phyloP scores from a whole-genome alignment of 2,329 filamentous ascomycete species.

The Pseudogymnoascus sp. region DNA sequence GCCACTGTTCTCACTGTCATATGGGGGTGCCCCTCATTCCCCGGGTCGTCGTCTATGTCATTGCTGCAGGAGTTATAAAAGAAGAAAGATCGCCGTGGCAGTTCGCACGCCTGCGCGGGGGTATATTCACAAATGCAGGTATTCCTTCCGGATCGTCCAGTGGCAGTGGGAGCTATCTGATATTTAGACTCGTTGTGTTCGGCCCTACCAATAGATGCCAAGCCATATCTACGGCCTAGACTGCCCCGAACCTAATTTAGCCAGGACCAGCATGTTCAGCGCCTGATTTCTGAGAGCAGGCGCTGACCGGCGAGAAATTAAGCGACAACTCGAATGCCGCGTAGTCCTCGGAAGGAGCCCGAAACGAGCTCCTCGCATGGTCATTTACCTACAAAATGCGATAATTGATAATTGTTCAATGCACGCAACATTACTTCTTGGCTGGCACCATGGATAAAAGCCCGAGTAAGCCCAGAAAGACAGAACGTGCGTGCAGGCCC shows the following conservation, averaged over 20 bases:
- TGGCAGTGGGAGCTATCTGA: not conserved
- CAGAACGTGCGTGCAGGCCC: not conserved
- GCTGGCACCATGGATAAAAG: not conserved
- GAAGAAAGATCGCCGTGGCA: not conserved
- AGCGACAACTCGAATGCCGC: not conserved
- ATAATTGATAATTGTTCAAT: not conserved
- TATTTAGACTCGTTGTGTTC: slow-evolving; percentile 6
- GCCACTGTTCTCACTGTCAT: not conserved
- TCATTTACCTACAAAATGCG: not conserved
- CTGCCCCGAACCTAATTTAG: not conserved
- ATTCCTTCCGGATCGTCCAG: not conserved
- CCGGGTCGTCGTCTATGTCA: not conserved
- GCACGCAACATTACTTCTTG: not conserved
- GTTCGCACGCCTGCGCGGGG: not conserved
- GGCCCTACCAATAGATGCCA: not conserved
- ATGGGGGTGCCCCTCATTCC: not conserved
- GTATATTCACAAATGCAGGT: slow-evolving; percentile 1
- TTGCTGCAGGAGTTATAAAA: not conserved
- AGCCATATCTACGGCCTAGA: not conserved
- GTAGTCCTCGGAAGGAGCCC: not conserved
- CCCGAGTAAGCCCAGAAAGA: not conserved
- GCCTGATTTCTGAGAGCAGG: not conserved
- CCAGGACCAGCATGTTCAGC: not conserved
- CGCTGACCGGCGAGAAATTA: not conserved
- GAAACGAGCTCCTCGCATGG: not conserved